A percentile compares a stretch with the other conserved stretches of the same genome.
Conservation (phyloP, 2,329 filamentous ascomycete species). For the Fusarium sp. region DNA sequence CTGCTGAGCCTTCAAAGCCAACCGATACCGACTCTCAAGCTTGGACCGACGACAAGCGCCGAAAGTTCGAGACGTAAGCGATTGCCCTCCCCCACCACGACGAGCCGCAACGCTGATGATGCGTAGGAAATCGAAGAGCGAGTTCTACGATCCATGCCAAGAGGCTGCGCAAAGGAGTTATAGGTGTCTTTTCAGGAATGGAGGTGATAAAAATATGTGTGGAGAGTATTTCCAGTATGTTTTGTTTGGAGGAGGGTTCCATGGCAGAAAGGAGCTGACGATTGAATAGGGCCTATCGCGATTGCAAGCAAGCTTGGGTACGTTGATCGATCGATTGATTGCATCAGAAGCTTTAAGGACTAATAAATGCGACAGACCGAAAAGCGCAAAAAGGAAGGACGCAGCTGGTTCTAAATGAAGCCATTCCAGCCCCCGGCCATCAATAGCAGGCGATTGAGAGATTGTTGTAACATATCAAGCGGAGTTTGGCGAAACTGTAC, state of each 20-base stretch:
- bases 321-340: background rate
- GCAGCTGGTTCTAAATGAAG: slow-evolving; percentile 39
- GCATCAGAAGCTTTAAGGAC: background rate
- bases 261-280: slow-evolving; percentile 26
- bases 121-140: slow-evolving; percentile 83
- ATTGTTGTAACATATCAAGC: slow-evolving; percentile 19
- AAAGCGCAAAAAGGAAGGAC: slow-evolving; percentile 48
- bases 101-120: background rate
- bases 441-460: background rate
- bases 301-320: slow-evolving; percentile 97
- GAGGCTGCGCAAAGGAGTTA: slow-evolving; percentile 89
- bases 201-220: slow-evolving; percentile 89
- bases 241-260: background rate
- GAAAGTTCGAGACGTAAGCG: slow-evolving; percentile 72
- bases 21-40: slow-evolving; percentile 49
- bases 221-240: slow-evolving; percentile 93
- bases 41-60: slow-evolving; percentile 69
- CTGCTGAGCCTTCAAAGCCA: slow-evolving; percentile 26
- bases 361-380: slow-evolving; percentile 43
- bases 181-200: slow-evolving; percentile 88
- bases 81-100: background rate
- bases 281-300: slow-evolving; percentile 81
- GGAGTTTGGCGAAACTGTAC: slow-evolving; percentile 14
- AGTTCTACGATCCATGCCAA: slow-evolving; percentile 96
- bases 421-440: background rate